phyloP scores from a whole-genome alignment of 768 basidiomycete genomes.

The Trametes cubensis region DNA sequence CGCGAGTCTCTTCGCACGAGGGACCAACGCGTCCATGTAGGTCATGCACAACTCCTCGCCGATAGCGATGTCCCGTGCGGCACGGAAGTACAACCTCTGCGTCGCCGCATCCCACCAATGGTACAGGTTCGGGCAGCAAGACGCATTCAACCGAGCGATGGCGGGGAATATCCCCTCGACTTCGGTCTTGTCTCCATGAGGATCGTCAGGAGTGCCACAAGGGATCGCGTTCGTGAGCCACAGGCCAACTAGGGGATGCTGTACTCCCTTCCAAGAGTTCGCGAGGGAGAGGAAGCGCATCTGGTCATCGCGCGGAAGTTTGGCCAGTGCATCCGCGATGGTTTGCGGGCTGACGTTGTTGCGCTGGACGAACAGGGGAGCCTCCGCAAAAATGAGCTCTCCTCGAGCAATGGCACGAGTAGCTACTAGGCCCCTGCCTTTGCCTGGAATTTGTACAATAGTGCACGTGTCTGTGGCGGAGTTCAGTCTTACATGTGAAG shows the following conservation, averaged over 20 bases:
- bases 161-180: slow-evolving; percentile 28
- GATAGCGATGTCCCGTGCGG: slow-evolving; percentile 26
- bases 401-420: slow-evolving; percentile 27
- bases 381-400: slow-evolving; percentile 29
- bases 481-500: too few species aligned
- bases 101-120: slow-evolving; percentile 27
- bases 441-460: slow-evolving; percentile 15
- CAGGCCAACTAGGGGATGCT: slow-evolving; percentile 25
- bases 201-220: slow-evolving; percentile 14
- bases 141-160: slow-evolving; percentile 31
- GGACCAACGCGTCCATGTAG: slow-evolving; percentile 19
- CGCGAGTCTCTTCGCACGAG: not conserved
- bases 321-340: slow-evolving; percentile 21
- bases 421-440: slow-evolving; percentile 31
- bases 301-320: slow-evolving; percentile 23
- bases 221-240: slow-evolving; percentile 32
- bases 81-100: slow-evolving; percentile 28
- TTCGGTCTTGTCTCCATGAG: not conserved
- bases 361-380: slow-evolving; percentile 28
- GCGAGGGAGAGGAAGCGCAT: slow-evolving; percentile 23
- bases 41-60: slow-evolving; percentile 35
- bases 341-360: slow-evolving; percentile 11
- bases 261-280: slow-evolving; percentile 16
- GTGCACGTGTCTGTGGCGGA: not conserved
- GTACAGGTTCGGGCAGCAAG: slow-evolving; percentile 32